These are phyloP conservation scores for Quercus dentata DNA, from an alignment of 306 rosid species.

Conservation along the genomic window DNA sequence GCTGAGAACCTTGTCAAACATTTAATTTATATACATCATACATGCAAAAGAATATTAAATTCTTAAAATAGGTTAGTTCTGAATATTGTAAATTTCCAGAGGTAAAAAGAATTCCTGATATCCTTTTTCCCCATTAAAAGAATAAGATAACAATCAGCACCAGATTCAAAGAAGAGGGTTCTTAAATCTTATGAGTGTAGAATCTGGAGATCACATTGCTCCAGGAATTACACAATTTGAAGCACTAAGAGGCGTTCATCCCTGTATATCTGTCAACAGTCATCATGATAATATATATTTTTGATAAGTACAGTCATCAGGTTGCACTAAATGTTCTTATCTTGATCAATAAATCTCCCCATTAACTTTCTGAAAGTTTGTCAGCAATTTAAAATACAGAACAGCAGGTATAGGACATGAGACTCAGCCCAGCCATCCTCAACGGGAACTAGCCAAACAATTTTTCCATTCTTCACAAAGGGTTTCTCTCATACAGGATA, in stretches of 20 bases:
- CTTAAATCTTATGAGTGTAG: not conserved
- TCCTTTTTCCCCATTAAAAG: not conserved
- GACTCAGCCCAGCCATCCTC: not conserved
- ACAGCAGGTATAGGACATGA: not conserved
- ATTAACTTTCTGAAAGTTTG: not conserved
- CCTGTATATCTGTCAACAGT: not conserved
- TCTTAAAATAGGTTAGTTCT: not conserved
- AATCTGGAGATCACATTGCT: not conserved
- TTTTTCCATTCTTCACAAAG: not conserved
- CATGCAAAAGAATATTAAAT: not conserved
- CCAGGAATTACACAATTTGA: not conserved
- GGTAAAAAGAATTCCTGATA: not conserved
- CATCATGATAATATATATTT: not conserved
- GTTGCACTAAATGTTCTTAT: not conserved
- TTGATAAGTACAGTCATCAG: not conserved
- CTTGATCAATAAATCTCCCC: not conserved
- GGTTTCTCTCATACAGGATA: not conserved
- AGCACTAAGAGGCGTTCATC: not conserved
- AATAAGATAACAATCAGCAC: not conserved
- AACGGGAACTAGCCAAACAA: not conserved
- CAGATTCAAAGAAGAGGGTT: not conserved
- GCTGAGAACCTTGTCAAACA: not conserved
- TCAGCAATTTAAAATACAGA: not conserved
- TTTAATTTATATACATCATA: not conserved
- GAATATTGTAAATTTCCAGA: not conserved